Evolutionary conservation across 2,329 filamentous ascomycete genomes (phyloP).

Genomic region (Diplocarpon mali): DNA sequence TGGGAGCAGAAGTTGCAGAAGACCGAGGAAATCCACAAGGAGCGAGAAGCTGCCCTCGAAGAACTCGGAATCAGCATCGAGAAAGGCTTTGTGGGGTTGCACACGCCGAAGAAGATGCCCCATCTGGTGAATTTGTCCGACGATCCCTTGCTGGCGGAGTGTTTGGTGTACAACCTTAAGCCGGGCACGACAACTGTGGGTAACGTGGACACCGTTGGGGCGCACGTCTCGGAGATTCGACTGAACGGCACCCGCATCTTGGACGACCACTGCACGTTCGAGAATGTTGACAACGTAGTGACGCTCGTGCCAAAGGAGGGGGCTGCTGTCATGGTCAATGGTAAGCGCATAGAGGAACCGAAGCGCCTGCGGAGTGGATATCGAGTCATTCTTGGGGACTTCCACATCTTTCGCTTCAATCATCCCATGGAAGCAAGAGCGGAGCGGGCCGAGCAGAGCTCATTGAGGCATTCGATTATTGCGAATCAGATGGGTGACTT

Average conservation of each 20-base stretch:
- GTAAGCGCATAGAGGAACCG: conserved; percentile 75
- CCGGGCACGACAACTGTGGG: conserved; percentile 89
- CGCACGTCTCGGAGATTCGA: conserved; percentile 70
- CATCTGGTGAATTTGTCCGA: conserved; percentile 97
- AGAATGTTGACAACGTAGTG: conserved; percentile 88
- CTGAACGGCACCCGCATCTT: conserved; percentile 90
- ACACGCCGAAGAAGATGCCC: conserved; percentile 97
- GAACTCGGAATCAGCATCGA: conserved; percentile 98
- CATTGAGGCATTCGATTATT: conserved; percentile 72
- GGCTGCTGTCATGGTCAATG: conserved; percentile 98
- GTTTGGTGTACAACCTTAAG: conserved; percentile 95
- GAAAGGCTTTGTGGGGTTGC: conserved; percentile 91
- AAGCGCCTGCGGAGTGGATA: conserved; percentile 84
- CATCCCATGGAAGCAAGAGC: conserved; percentile 92
- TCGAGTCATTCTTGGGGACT: conserved; percentile 91
- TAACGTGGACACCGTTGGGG: conserved; percentile 67
- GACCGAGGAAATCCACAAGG: conserved; percentile 95
- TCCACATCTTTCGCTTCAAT: conserved; percentile 98
- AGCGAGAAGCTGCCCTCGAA: conserved; percentile 87
- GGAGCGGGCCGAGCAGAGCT: conserved; percentile 77
- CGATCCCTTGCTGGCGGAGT: conserved; percentile 86
- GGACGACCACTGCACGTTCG: conserved; percentile 85
- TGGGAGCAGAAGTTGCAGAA: conserved; percentile 96
- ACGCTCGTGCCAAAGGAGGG: conserved; percentile 80
- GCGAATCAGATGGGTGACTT: conserved; percentile 45